Evolutionary conservation across 2,329 filamentous ascomycete species (phyloP), one percentile per base, ranked within the genome.

Genomic region (Cercospora sp.): DNA sequence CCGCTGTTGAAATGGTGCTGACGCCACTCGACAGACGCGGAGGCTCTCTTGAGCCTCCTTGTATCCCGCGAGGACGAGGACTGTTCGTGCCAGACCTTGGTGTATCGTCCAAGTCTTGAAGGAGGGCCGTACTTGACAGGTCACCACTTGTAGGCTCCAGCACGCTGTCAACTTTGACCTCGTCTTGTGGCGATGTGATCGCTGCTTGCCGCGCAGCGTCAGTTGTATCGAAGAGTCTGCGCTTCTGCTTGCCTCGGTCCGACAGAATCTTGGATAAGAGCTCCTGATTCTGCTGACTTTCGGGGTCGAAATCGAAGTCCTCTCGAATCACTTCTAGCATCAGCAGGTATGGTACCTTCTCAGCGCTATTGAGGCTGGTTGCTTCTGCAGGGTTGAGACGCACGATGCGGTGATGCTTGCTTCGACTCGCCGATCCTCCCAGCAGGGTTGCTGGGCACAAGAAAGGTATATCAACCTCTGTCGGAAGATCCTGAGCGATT

Each of bases 271-370:
- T 90, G 21, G 85, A 87, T 9, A 85, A 82, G 12, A 95, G 81
- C 63, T 87, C 84, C 75, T 90, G 85, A 73, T 95, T 95, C 70
- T 92, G 90, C 30, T 86, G 83, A 0, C 88, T 90, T 34, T 90
- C 88, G 0, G 91, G 91, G 73, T 94, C 89, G 74, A 95, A 95
- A 37, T 90, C 89, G 76, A 95, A 94, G 75, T 95, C 92, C 72
- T 94, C 91, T 26, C 90, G 84, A 59, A 95, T 81, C 24, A 95
- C 89, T 77, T 95, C 92, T 2, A 94, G 88, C 91, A 95, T 94
- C 30, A 95, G 84, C 61, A 95, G 80, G 79, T 93, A 95, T 0
- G 92, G 92, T 55, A 95, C 92, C 77, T 93, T 91, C 78, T 95
- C 91, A 4, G 92, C 92, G 77, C 92, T 95, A 79, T 95, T 95